These are phyloP conservation scores for Setomelanomma holmii DNA, from an alignment of 2,329 filamentous ascomycete genomes.

Conservation along the genomic window DNA sequence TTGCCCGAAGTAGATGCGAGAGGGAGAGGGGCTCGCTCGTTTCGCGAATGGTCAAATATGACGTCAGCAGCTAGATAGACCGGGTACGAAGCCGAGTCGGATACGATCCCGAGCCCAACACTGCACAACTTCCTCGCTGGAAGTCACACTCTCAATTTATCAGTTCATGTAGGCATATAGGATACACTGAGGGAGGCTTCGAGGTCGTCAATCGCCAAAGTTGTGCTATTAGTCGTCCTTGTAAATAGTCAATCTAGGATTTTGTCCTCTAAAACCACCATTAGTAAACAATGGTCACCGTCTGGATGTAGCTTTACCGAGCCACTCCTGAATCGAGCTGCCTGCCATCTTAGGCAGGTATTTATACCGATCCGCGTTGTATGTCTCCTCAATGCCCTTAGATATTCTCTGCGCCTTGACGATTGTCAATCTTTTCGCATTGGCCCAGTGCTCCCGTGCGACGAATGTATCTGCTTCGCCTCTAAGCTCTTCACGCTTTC, in stretches of 20 bases:
- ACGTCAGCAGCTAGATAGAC: not conserved
- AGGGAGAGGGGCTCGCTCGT: not conserved
- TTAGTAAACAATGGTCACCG: not conserved
- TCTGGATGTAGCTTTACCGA: slow-evolving; percentile 25
- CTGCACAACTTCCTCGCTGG: too few relatives aligned
- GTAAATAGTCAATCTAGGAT: too few relatives aligned
- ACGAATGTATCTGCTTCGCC: slow-evolving; percentile 34
- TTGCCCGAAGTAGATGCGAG: too few relatives aligned
- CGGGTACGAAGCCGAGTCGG: not conserved
- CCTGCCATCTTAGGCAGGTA: slow-evolving; percentile 22
- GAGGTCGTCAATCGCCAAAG: too few relatives aligned
- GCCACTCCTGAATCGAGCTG: slow-evolving; percentile 25
- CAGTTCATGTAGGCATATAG: too few relatives aligned
- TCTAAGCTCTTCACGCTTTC: slow-evolving; percentile 30
- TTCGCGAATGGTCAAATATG: not conserved
- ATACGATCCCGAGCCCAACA: not conserved
- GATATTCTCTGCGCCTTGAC: slow-evolving; percentile 31
- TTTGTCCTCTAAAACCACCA: too few relatives aligned
- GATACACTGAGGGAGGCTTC: too few relatives aligned
- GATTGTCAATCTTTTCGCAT: slow-evolving; percentile 33
- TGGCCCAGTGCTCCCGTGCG: slow-evolving; percentile 33
- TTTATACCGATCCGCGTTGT: slow-evolving; percentile 29
- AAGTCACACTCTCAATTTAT: too few relatives aligned
- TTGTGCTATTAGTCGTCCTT: too few relatives aligned
- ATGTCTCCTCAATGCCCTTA: slow-evolving; percentile 31